Percentiles rank a stretch among this genome's conserved stretches.
Evolutionary conservation across 2,329 filamentous ascomycete species (phyloP).

Genomic region (Exophiala calicioides): DNA sequence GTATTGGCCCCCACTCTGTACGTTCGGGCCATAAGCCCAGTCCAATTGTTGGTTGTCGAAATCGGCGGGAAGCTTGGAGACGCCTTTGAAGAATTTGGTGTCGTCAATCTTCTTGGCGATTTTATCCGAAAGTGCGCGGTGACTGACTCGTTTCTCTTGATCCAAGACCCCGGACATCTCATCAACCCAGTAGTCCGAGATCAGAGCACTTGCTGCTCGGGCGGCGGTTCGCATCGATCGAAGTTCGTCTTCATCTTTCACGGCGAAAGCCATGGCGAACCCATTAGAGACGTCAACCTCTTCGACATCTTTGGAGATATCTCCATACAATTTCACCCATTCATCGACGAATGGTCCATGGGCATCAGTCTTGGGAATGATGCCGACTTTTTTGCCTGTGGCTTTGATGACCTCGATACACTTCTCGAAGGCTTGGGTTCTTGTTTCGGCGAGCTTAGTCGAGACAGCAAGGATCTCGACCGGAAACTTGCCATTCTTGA

Average conservation of each 20-base stretch:
- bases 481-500: conserved; percentile 89
- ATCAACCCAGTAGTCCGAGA: conserved; percentile 96
- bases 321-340: conserved; percentile 82
- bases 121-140: conserved; percentile 80
- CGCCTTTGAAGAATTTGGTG: conserved; percentile 86
- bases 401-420: conserved; percentile 84
- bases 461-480: conserved; percentile 82
- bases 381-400: conserved; percentile 87
- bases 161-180: conserved; percentile 97
- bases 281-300: conserved; percentile 83
- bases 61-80: conserved; percentile 76
- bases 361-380: conserved; percentile 80
- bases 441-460: conserved; percentile 87
- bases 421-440: conserved; percentile 84
- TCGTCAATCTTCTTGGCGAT: conserved; percentile 92
- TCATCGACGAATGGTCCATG: conserved; percentile 90
- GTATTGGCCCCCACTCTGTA: conserved; percentile 95
- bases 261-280: conserved; percentile 81
- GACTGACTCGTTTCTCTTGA: conserved; percentile 94
- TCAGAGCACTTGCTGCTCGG: conserved; percentile 87
- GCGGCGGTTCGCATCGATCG: conserved; percentile 92
- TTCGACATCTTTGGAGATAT: conserved; percentile 80
- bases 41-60: conserved; percentile 88
- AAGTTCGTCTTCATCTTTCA: conserved; percentile 95
- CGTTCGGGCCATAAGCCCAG: conserved; percentile 86